Evolutionary conservation across 2,329 filamentous ascomycete species (phyloP), one percentile per base, ranked within the genome.

Genomic region (Cercospora janseana): DNA sequence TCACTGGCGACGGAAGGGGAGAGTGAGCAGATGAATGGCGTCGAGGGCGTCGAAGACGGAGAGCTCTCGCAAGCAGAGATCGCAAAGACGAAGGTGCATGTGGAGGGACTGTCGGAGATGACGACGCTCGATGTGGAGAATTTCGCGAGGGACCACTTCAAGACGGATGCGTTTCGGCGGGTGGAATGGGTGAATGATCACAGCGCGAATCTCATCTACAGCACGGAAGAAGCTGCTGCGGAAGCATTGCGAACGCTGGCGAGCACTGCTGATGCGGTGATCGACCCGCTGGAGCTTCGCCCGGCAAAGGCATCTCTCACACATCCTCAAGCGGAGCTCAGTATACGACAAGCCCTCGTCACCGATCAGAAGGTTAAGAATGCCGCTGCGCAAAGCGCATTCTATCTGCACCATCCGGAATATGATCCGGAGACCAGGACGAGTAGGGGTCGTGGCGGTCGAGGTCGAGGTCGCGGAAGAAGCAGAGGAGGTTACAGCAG

Each of bases 131-230:
- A 95, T 57, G 85, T 97, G 61, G 85, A 86, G 60, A 75, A 79
- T 52, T 96, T 90, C 62, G 60, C 63, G 28, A 46, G 52, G 21
- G 81, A 88, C 6, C 80, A 93, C 67, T 89, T 80, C 63, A 72
- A 76, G 27, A 67, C 70, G 10, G 75, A 77, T 48, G 64, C 73
- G 45, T 75, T 83, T 49, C 74, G 79, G 49, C 78, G 80, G 54
- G 76, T 96, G 56, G 90, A 97, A 72, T 98, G 93, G 93, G 89
- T 98, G 59, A 88, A 97, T 67, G 93, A 98, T 69, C 84, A 82
- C 5, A 92, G 89, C 0, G 88, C 89, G 55, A 97, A 97, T 66
- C 75, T 96, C 46, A 70, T 95, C 45, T 97, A 93, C 72, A 74
- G 75, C 49, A 76, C 72, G 27, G 64, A 74, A 9, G 73, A 78